Conservation (phyloP, 352 stramenopile species). For the Phytophthora vignae region DNA sequence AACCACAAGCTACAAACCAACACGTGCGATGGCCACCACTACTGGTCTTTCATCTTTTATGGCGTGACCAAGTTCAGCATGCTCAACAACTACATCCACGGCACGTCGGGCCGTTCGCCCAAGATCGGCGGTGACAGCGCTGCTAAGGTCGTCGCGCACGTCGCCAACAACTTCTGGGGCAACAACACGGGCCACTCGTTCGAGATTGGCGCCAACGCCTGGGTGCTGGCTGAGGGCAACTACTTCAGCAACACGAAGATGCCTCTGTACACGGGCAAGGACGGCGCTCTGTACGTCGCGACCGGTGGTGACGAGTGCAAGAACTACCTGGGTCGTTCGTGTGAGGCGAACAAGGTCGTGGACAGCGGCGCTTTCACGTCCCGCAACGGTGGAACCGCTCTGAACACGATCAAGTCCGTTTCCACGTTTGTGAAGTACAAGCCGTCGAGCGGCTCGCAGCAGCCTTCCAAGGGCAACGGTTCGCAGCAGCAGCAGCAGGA, state of each 20-base stretch:
- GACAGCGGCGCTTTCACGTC: constrained; percentile 28
- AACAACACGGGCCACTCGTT: constrained; percentile 50
- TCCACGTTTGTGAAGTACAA: constrained; percentile 6
- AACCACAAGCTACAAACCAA: too few species aligned
- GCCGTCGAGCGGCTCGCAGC: too few species aligned
- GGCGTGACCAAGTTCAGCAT: constrained; percentile 46
- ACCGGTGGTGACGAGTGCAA: constrained; percentile 21
- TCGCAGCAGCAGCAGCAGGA: too few species aligned
- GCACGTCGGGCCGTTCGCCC: constrained; percentile 40
- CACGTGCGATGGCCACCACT: constrained; percentile 59
- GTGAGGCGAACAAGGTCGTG: constrained; percentile 28
- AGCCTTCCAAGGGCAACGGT: too few species aligned
- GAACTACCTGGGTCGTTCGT: constrained; percentile 26
- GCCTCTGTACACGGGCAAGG: constrained; percentile 25
- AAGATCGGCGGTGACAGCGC: constrained; percentile 31
- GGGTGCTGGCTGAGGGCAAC: constrained; percentile 51
- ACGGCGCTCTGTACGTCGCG: constrained; percentile 11
- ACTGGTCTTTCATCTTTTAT: constrained; percentile 60
- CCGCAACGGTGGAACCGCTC: constrained; percentile 26
- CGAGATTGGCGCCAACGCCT: constrained; percentile 35
- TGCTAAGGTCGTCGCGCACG: constrained; percentile 31
- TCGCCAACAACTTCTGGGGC: constrained; percentile 51
- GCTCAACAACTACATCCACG: constrained; percentile 48
- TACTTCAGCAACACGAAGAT: constrained; percentile 47
- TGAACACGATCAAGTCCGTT: constrained; percentile 21